Conservation (phyloP, 2,329 filamentous ascomycete genomes). For the Botryotinia calthae region DNA sequence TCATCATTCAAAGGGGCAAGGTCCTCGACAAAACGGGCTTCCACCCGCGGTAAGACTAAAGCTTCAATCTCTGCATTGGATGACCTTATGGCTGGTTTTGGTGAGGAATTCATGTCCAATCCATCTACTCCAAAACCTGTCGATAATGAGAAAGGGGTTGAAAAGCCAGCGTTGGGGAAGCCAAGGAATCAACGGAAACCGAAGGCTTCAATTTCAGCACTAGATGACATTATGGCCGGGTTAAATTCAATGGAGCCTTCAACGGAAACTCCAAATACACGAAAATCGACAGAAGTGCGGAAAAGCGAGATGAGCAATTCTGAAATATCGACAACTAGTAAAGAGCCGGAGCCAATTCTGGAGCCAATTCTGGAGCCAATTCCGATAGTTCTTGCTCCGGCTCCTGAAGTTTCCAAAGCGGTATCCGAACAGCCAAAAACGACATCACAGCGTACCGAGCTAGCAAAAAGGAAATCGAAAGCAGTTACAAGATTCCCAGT, state of each 20-base stretch:
- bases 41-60: not conserved
- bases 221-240: slow-evolving; percentile 22
- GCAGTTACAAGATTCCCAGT: not conserved
- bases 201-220: slow-evolving; percentile 6
- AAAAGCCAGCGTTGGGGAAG: not conserved
- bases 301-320: not conserved
- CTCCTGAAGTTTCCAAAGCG: not conserved
- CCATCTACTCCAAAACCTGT: not conserved
- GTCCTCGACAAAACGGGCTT: not conserved
- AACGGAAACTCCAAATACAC: not conserved
- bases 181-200: not conserved
- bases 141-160: slow-evolving; percentile 8
- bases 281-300: not conserved
- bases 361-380: not conserved
- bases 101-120: not conserved
- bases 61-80: slow-evolving; percentile 20
- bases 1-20: not conserved
- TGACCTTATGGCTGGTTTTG: slow-evolving; percentile 20
- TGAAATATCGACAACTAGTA: not conserved
- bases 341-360: not conserved
- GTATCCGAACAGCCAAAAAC: not conserved
- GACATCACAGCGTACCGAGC: not conserved
- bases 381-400: not conserved
- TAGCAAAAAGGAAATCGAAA: not conserved
- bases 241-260: not conserved